Evolutionary conservation across 371 early-diverging fungal genomes (phyloP).

Genomic region (Funneliformis caledonium): DNA sequence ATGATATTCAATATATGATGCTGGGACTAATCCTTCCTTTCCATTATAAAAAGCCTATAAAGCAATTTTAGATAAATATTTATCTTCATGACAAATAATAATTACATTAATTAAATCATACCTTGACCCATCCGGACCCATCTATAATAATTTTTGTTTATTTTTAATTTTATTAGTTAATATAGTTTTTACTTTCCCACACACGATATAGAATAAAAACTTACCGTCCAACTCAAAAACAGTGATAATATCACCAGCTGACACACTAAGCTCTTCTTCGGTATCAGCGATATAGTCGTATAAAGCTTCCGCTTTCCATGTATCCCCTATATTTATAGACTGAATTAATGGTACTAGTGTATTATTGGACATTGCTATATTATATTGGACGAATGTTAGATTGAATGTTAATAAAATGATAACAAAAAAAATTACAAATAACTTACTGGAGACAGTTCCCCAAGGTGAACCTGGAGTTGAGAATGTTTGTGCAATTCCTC

Average conservation of each 20-base stretch:
- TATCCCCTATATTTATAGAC: background rate
- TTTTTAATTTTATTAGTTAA: background rate
- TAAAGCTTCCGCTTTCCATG: constrained; percentile 51
- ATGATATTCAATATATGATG: constrained; percentile 61
- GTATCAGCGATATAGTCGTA: constrained; percentile 61
- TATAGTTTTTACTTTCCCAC: background rate
- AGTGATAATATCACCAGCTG: constrained; percentile 55
- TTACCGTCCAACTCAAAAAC: constrained; percentile 54
- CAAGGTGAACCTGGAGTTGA: constrained; percentile 44
- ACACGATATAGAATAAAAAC: background rate
- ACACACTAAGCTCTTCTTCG: constrained; percentile 52
- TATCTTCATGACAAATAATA: background rate
- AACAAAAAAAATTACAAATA: constrained; percentile 28
- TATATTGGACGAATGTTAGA: background rate
- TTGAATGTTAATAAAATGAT: constrained; percentile 6
- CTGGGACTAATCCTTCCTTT: constrained; percentile 73
- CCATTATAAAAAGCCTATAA: constrained; percentile 46
- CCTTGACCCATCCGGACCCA: constrained; percentile 83
- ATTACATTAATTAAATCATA: constrained; percentile 35
- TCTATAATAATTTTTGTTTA: constrained; percentile 48
- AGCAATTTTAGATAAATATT: background rate
- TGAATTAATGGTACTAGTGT: constrained; percentile 22
- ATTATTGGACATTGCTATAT: constrained; percentile 17
- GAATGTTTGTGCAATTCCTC: constrained; percentile 50
- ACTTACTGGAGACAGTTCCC: constrained; percentile 40